Percentiles rank a stretch among this genome's conserved stretches.
phyloP scores from a whole-genome alignment of 495 filamentous ascomycete genomes.

The Baudoinia panamericana region DNA sequence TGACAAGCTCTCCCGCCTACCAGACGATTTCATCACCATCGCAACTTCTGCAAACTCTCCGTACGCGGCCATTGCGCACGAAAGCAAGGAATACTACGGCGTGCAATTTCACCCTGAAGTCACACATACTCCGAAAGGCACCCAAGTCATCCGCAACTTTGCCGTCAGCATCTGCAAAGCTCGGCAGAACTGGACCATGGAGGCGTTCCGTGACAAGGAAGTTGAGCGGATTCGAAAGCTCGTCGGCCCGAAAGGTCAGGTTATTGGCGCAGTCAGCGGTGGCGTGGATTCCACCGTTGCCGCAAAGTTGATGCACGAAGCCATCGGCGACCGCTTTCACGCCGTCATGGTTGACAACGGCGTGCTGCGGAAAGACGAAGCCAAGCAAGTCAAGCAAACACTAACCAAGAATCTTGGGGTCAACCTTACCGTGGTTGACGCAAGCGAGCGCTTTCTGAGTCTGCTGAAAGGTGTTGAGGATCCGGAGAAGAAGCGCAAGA shows the following conservation, averaged over 20 bases:
- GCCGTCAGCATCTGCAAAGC: constrained; percentile 66
- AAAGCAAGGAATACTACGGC: constrained; percentile 53
- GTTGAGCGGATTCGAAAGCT: constrained; percentile 60
- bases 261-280: constrained; percentile 74
- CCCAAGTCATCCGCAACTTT: constrained; percentile 60
- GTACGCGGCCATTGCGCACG: constrained; percentile 71
- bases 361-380: constrained; percentile 77
- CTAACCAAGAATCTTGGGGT: constrained; percentile 70
- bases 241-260: constrained; percentile 68
- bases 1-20: constrained; percentile 66
- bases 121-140: constrained; percentile 54
- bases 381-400: constrained; percentile 59
- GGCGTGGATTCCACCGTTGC: constrained; percentile 90
- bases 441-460: constrained; percentile 56
- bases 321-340: constrained; percentile 77
- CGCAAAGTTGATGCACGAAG: constrained; percentile 70
- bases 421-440: constrained; percentile 81
- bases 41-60: constrained; percentile 62
- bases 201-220: constrained; percentile 63
- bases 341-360: constrained; percentile 84
- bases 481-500: constrained; percentile 86
- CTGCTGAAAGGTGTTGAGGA: constrained; percentile 56
- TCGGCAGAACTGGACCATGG: constrained; percentile 68
- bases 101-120: constrained; percentile 87
- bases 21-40: constrained; percentile 55